Percentiles rank a stretch among this genome's conserved stretches.
phyloP scores from a whole-genome alignment of 2,329 filamentous ascomycete genomes.

The Neofusicoccum ribis region DNA sequence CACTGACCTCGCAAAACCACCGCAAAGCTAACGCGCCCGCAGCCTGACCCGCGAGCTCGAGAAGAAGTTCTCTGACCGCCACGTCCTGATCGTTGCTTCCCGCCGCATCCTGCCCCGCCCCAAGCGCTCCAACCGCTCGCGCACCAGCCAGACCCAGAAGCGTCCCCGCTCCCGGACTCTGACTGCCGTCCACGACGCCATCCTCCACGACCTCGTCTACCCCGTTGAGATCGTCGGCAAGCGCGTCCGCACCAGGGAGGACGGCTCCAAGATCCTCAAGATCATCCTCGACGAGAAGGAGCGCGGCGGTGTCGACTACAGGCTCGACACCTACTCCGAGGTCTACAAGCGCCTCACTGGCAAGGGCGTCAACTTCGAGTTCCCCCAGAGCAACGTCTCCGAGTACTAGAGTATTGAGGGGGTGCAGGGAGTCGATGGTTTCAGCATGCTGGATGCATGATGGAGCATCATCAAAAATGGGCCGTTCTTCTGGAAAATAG shows the following conservation, averaged over 20 bases:
- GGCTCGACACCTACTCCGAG: constrained; percentile 99
- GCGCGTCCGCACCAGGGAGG: constrained; percentile 97
- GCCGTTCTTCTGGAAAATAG: constrained; percentile 13
- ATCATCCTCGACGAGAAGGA: constrained; percentile 99
- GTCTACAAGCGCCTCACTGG: constrained; percentile 98
- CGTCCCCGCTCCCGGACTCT: constrained; percentile 96
- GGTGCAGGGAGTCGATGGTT: constrained; percentile 37
- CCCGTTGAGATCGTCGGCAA: constrained; percentile 99
- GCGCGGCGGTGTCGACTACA: constrained; percentile 98
- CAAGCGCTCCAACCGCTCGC: constrained; percentile 95
- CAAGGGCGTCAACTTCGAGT: constrained; percentile 96
- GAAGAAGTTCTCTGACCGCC: constrained; percentile 99
- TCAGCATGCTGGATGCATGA: constrained; percentile 37
- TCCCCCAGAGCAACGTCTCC: constrained; percentile 77
- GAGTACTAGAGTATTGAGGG: constrained; percentile 70
- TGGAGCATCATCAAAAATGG: constrained; percentile 14
- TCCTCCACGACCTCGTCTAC: constrained; percentile 97
- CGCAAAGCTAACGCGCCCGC: constrained; percentile 20
- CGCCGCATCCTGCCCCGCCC: constrained; percentile 98
- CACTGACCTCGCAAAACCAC: not conserved
- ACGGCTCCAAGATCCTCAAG: constrained; percentile 98
- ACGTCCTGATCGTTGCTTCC: constrained; percentile 97
- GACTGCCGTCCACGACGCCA: constrained; percentile 97
- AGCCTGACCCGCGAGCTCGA: constrained; percentile 99
- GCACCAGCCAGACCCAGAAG: constrained; percentile 98